Evolutionary conservation across 2,329 filamentous ascomycete genomes (phyloP), one percentile per base, ranked within the genome.

Genomic region (Talaromyces islandicus): DNA sequence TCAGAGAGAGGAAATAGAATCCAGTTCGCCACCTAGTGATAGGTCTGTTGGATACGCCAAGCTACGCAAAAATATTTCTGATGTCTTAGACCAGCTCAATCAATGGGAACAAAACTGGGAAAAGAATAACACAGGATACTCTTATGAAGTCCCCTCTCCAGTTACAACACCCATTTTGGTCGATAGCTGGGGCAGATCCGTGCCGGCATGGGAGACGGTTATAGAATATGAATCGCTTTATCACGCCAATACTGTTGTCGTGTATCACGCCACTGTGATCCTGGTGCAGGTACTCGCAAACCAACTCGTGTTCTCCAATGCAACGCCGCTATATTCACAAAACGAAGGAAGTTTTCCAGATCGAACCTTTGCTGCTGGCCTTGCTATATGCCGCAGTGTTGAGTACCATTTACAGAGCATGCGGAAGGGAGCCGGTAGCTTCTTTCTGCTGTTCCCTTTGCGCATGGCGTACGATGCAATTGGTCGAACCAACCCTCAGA

Each of bases 321-420:
- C 24, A 14, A 4, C 11, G 4, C 48, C 7, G n/a, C 48, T 1
- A 7, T 14, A n/a, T 29, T 17, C 25, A 29, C 48, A 10, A n/a
- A 52, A n/a, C 4, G 3, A 25, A 14, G 25, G 7, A 1, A 10
- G 17, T n/a, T 29, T 27, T 52, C 27, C 48, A 7, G 48, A 52
- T 52, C 48, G 48, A n/a, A 52, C 7, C 5, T 29, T 52, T 27
- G 19, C 9, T 14, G 30, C 58, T 5, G 54, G 24, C 35, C 50
- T 60, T n/a, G 38, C 9, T 1, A 60, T 60, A n/a, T 60, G 58
- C 19, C 58, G 58, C 19, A 57, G 58, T 21, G 48, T 60, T 19
- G 54, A 60, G 6, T 60, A 60, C 19, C 58, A 60, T 46, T 48
- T 60, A 10, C 30, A 60, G n/a, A 60, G 46, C 25, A 57, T 60